Evolutionary conservation across 352 stramenopile species (phyloP), one percentile per base, ranked within the genome.

Genomic region (Phytophthora boehmeriae): DNA sequence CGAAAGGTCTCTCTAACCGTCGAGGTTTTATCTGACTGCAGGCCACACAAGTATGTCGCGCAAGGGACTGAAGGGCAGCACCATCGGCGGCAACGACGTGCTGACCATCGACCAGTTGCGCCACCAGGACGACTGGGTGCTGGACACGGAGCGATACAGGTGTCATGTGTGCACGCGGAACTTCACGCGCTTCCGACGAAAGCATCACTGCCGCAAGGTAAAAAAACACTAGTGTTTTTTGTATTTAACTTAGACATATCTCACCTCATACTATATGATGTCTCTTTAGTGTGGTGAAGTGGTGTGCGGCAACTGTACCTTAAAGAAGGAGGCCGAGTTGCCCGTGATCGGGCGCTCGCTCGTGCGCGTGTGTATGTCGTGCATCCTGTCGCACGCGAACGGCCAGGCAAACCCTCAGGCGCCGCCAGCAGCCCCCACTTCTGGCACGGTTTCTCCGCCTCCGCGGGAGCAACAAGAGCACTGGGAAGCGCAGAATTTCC

Each of bases 141-240:
- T 91, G 22, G 84, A 96, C 73, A 90, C 83, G 65, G 85, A 96
- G 73, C 83, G 87, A 55, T 91, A 92, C 74, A 78, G 87, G 54
- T 96, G 87, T 71, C 85, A 96, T 61, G 83, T 96, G 51, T 96
- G 87, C 72, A 96, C 86, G 70, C 67, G 87, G 39, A 96, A 96
- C 76, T 96, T 96, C 49, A 91, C 80, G 70, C 86, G 83, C 60
- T 93, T 96, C 58, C 83, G 87, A 45, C 83, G 87, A 88, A 94
- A 94, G 75, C 87, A 96, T 54, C 87, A 96, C 63, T 96, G 87
- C 71, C 85, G 87, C 65, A 92, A 94, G 78, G 86, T 94, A 48
- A 32, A 36, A 34, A 4, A 2, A 10, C 34, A 34, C n/a, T 22
- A 19, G 16, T 27, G 61, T 60, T 32, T 10, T 54, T 23, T 63